Conservation (phyloP, 176 grass and related monocot genomes). For the Juncus inflexus region DNA sequence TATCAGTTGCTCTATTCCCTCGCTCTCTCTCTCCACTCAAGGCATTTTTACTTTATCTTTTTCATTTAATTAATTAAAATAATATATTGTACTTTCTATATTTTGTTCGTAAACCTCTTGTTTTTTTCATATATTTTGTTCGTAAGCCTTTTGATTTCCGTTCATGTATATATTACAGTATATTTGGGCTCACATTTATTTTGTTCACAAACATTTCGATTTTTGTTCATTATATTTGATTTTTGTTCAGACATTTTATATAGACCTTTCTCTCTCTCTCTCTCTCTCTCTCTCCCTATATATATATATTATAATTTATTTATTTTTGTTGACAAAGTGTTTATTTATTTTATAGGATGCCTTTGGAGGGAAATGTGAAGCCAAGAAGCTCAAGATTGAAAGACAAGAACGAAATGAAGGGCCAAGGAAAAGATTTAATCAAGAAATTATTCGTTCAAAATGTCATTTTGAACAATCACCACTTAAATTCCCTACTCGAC, state of each 20-base stretch:
- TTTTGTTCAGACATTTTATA: too few relatives aligned
- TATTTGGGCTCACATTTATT: not conserved
- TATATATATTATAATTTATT: not conserved
- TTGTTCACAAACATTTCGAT: too few relatives aligned
- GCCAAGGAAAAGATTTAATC: conserved; percentile 69
- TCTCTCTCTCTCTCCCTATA: conserved; percentile 21
- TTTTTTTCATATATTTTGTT: not conserved
- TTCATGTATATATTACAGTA: too few relatives aligned
- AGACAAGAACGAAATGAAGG: conserved; percentile 92
- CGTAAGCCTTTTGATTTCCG: not conserved
- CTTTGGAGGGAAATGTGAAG: conserved; percentile 48
- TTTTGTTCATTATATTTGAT: too few relatives aligned
- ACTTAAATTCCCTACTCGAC: conserved; percentile 51
- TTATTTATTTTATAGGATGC: conserved; percentile 45
- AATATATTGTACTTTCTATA: not conserved
- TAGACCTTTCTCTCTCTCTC: conserved; percentile 54
- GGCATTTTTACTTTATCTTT: conserved; percentile 34
- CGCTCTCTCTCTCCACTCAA: conserved; percentile 65
- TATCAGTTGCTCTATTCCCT: conserved; percentile 87
- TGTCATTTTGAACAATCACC: conserved; percentile 79
- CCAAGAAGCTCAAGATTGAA: conserved; percentile 88
- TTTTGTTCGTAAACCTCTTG: conserved; percentile 5
- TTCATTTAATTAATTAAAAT: conserved; percentile 25
- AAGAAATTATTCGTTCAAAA: conserved; percentile 79
- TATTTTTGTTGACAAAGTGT: conserved; percentile 1